Conservation (phyloP, 371 early-diverging fungal species). For the Basidiobolus meristosporus region DNA sequence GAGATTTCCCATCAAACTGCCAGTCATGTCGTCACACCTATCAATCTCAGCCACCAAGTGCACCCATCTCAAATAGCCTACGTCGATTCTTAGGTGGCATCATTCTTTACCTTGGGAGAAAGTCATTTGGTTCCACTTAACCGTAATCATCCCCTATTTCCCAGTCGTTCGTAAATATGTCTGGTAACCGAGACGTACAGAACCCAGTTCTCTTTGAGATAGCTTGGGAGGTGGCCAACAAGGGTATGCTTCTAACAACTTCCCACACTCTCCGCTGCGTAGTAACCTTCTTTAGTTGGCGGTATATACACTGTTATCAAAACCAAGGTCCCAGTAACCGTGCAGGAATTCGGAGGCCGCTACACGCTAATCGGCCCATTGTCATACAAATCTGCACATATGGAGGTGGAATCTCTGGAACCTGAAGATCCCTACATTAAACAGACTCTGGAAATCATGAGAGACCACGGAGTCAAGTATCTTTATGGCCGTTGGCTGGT, state of each 20-base stretch:
- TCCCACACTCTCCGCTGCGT: background rate
- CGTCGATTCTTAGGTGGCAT: too few species aligned
- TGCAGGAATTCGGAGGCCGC: slow-evolving; percentile 81
- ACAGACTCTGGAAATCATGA: slow-evolving; percentile 47
- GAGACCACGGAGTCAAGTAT: slow-evolving; percentile 52
- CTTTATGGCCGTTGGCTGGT: slow-evolving; percentile 89
- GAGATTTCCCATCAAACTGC: too few species aligned
- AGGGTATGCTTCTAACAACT: slow-evolving; percentile 29
- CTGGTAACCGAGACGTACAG: slow-evolving; percentile 10
- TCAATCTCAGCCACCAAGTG: too few species aligned
- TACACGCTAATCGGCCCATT: slow-evolving; percentile 72
- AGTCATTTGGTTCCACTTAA: too few species aligned
- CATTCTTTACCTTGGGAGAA: too few species aligned
- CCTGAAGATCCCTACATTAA: slow-evolving; percentile 46
- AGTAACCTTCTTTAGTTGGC: slow-evolving; percentile 41
- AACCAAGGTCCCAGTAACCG: slow-evolving; percentile 88
- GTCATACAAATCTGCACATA: slow-evolving; percentile 50
- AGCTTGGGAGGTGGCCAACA: slow-evolving; percentile 96
- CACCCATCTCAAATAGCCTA: too few species aligned
- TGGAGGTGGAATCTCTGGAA: slow-evolving; percentile 79
- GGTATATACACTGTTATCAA: slow-evolving; percentile 95
- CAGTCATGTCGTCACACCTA: too few species aligned
- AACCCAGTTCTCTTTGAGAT: slow-evolving; percentile 75
- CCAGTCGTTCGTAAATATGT: too few species aligned
- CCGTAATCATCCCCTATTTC: too few species aligned